Base-by-base conservation (phyloP, 208 protist species). In the Wallacemonas sp. region DNA sequence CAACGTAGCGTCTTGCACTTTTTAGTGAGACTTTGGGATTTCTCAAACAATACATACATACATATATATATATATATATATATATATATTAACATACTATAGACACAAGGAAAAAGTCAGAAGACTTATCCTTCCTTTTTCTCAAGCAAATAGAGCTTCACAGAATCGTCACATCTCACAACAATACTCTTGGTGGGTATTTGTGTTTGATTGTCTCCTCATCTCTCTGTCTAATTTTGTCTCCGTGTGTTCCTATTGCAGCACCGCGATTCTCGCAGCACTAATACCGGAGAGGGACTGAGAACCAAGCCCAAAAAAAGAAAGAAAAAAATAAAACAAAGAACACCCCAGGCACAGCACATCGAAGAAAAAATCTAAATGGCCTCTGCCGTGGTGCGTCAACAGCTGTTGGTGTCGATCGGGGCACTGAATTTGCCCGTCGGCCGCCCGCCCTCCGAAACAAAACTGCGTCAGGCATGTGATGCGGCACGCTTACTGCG, bases 401-500 rank as follows among this genome's bases (percentile, higher is more conserved):
- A 70, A 21, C 83, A 90, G 61, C 78, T 94, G 49, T 61, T 94
- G n/a, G 61, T 85, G 24, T 65, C 85, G 19, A 72, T 89, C 26
- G 79, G 79, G 34, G 57, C 68, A 2, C 57, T 95, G 14, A 88
- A 76, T 56, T 62, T 95, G 21, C 82, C 88, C 19, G 66, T 88
- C 0, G 74, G 79, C 30, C 61, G 73, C 26, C 23, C 72, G 21
- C 83, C 81, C 0, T 65, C 61, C 24, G 55, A 69, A 14, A 36
- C 70, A 46, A 82, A 76, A 24, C 52, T 95, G 27, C 46, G 11
- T 21, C 76, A 78, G 14, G 84, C 78, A 14, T 93, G 89, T 56
- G 71, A 62, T 46, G 85, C 89, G 11, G 85, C 89, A 43, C 90
- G 92, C 39, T 68, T 93, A 29, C 67, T 95, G 19, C 58, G 89